phyloP scores from a whole-genome alignment of 73 alveolate species.

The Paramecium biaurelia region DNA sequence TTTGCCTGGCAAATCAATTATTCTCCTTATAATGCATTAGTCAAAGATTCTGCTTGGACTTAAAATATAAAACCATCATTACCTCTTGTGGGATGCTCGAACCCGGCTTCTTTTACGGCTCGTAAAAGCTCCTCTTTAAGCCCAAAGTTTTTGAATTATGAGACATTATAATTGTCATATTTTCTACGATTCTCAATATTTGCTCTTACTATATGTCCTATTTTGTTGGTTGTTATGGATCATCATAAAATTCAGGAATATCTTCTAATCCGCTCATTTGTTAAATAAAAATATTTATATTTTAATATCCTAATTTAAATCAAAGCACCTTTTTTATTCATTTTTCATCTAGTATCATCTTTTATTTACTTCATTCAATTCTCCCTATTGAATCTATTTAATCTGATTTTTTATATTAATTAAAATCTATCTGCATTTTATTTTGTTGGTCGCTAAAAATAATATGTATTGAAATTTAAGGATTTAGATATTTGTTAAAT shows the following conservation, averaged over 20 bases:
- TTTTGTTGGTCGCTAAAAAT: background rate
- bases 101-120: slow-evolving; percentile 66
- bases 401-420: background rate
- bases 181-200: slow-evolving; percentile 52
- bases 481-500: background rate
- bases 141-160: slow-evolving; percentile 59
- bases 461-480: background rate
- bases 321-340: background rate
- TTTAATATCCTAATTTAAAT: background rate
- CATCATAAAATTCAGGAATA: slow-evolving; percentile 26
- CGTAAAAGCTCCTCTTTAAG: slow-evolving; percentile 60
- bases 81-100: slow-evolving; percentile 66
- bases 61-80: background rate
- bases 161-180: slow-evolving; percentile 16
- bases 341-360: background rate
- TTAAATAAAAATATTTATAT: background rate
- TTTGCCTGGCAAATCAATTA: slow-evolving; percentile 86
- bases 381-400: background rate
- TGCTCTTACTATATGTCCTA: background rate
- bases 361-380: background rate
- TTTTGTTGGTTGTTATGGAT: slow-evolving; percentile 15
- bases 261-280: slow-evolving; percentile 28
- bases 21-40: slow-evolving; percentile 58
- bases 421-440: background rate
- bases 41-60: slow-evolving; percentile 58